Base-by-base conservation (phyloP, 2,329 filamentous ascomycete genomes). In the Thelonectria discophora region DNA sequence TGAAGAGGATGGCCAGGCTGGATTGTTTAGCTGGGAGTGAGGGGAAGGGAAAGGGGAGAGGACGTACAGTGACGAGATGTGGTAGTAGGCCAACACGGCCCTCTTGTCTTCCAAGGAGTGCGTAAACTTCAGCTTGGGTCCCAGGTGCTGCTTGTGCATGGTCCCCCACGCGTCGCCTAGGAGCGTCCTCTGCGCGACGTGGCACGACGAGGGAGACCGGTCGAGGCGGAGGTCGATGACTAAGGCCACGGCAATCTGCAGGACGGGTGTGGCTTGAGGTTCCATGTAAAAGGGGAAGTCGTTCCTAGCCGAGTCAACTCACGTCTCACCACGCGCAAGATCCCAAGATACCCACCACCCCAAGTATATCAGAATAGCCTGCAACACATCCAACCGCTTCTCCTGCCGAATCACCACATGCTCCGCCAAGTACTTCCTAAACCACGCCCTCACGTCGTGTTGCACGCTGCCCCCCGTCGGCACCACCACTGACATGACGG, bases 221-320 rank as follows among this genome's bases (percentile, higher is more conserved):
- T 76, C 75, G 0, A 82, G 63, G 1, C 73, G 74, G 2, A 81
- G 71, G 12, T 82, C 79, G 4, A 76, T 62, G 1, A 79, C 73
- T 1, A 82, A 59, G 0, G 76, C 75, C 1, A 75, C 63, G 3
- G 78, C 77, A 13, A 82, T 65, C 11, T 81, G 79, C 0, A 81
- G 39, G 1, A 81, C 60, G 1, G 73, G 75, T 4, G 78, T 80
- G 2, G 72, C 74, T 15, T 76, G 74, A 2, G 70, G 67, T 1
- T 79, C 77, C 11, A 76, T 61, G 45, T 78, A 78, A 43, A 76
- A 76, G 48, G 79, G 75, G 39, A 76, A 73, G 50, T 81, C 78
- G 32, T 75, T 76, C 77, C 78, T 80, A 3, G 5, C 55, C 2
- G 11, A 12, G 18, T 55, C 13, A 57, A 5, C 11, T 4, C 6